These are phyloP conservation scores for Albugo laibachii DNA, from an alignment of 352 stramenopile genomes.

Conservation along the genomic window DNA sequence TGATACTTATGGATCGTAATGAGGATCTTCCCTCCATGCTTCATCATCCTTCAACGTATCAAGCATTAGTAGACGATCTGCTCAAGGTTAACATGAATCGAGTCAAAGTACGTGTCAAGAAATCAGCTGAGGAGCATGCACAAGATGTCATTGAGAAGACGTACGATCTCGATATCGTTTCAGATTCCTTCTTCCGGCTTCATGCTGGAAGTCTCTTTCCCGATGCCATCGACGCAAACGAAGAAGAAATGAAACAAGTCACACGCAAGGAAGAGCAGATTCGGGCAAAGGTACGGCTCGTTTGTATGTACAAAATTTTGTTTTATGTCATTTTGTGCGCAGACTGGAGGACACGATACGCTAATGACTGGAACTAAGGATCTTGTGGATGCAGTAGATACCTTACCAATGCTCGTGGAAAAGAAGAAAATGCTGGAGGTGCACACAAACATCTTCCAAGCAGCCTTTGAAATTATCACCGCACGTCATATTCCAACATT, in stretches of 20 bases:
- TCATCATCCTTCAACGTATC: slow-evolving; percentile 88
- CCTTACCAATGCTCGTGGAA: slow-evolving; percentile 52
- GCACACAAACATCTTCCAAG: slow-evolving; percentile 78
- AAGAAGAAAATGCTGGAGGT: slow-evolving; percentile 82
- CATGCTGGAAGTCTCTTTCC: slow-evolving; percentile 58
- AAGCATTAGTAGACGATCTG: slow-evolving; percentile 92
- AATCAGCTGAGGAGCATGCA: slow-evolving; percentile 12
- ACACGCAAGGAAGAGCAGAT: slow-evolving; percentile 76
- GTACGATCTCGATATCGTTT: slow-evolving; percentile 67
- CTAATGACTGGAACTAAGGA: slow-evolving; percentile 68
- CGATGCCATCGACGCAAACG: slow-evolving; percentile 70
- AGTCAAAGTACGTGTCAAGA: slow-evolving; percentile 82
- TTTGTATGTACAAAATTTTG: not conserved
- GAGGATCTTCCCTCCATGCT: slow-evolving; percentile 90
- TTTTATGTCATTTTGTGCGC: not conserved
- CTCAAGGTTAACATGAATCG: slow-evolving; percentile 91
- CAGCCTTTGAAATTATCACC: slow-evolving; percentile 56
- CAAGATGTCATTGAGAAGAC: slow-evolving; percentile 28
- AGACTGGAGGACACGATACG: slow-evolving; percentile 41
- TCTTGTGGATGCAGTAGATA: slow-evolving; percentile 65
- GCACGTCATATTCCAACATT: slow-evolving; percentile 62
- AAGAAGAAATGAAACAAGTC: slow-evolving; percentile 77
- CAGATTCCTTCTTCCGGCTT: slow-evolving; percentile 65
- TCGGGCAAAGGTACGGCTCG: slow-evolving; percentile 16
- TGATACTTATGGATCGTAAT: slow-evolving; percentile 96